Conservation (phyloP, 1,139 yeast genomes). For the Pichia inconspicua region DNA sequence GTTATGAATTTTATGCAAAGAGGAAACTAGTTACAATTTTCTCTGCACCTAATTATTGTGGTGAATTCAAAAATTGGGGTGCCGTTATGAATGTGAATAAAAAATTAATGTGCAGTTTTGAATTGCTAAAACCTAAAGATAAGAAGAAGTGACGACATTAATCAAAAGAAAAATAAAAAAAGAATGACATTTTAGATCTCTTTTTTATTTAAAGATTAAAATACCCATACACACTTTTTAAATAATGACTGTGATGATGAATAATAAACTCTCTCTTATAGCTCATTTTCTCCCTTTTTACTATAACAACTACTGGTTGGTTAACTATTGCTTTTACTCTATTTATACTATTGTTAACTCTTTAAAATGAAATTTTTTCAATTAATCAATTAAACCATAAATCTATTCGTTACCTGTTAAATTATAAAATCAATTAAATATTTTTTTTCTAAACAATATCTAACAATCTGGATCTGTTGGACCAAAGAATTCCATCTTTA, state of each 20-base stretch:
- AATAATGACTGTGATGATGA: background rate
- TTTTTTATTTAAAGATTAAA: background rate
- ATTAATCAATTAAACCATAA: no score
- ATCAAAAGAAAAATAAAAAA: background rate
- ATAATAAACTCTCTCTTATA: background rate
- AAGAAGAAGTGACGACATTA: slow-evolving; percentile 1
- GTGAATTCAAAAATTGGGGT: slow-evolving; percentile 86
- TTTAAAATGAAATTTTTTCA: background rate
- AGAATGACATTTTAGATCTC: background rate
- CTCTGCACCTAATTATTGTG: slow-evolving; percentile 87
- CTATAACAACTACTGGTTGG: slow-evolving; percentile 1
- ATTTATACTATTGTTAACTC: background rate
- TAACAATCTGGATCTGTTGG: slow-evolving; percentile 17
- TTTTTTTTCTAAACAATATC: background rate
- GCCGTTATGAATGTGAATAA: slow-evolving; percentile 83
- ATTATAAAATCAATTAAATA: background rate
- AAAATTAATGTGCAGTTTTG: slow-evolving; percentile 73
- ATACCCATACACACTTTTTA: background rate
- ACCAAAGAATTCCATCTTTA: slow-evolving; percentile 25
- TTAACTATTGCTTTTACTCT: background rate
- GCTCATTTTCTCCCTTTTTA: background rate
- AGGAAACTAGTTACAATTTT: slow-evolving; percentile 75
- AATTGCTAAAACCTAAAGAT: slow-evolving; percentile 52
- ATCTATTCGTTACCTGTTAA: background rate
- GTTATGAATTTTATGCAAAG: slow-evolving; percentile 77